Evolutionary conservation across 1,139 yeast genomes (phyloP).

Genomic region (Magnusiomyces paraingens): DNA sequence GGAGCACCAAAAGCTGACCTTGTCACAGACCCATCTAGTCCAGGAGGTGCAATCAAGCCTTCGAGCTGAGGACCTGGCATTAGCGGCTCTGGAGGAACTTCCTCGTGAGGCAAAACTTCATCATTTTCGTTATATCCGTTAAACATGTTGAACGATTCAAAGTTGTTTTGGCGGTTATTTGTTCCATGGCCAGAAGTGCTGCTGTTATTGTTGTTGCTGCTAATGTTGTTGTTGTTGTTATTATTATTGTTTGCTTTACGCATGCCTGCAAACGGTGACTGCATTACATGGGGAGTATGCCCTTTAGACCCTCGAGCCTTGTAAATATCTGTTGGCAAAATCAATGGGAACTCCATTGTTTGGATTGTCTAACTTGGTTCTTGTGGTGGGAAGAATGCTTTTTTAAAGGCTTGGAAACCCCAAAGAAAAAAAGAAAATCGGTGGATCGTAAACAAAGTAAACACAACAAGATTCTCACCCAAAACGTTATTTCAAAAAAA

Average conservation of each 20-base stretch:
- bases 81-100: constrained; percentile 1
- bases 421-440: background rate
- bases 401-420: background rate
- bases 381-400: too few relatives aligned
- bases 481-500: too few relatives aligned
- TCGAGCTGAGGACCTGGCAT: background rate
- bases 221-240: constrained; percentile 4
- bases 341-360: too few relatives aligned
- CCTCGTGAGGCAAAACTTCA: constrained; percentile 2
- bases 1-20: constrained; percentile 3
- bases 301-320: too few relatives aligned
- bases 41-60: constrained; percentile 5
- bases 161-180: background rate
- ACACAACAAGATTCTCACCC: background rate
- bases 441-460: background rate
- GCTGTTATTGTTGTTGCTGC: background rate
- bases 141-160: constrained; percentile 3
- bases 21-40: background rate
- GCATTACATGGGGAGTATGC: constrained; percentile 1
- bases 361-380: too few relatives aligned
- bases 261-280: constrained; percentile 3
- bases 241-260: background rate
- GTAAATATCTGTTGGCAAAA: too few relatives aligned
- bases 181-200: too few relatives aligned
- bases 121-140: constrained; percentile 3